Base-by-base conservation (phyloP, 1,284 basidiomycete genomes). In the Sanghuangporus baumii region DNA sequence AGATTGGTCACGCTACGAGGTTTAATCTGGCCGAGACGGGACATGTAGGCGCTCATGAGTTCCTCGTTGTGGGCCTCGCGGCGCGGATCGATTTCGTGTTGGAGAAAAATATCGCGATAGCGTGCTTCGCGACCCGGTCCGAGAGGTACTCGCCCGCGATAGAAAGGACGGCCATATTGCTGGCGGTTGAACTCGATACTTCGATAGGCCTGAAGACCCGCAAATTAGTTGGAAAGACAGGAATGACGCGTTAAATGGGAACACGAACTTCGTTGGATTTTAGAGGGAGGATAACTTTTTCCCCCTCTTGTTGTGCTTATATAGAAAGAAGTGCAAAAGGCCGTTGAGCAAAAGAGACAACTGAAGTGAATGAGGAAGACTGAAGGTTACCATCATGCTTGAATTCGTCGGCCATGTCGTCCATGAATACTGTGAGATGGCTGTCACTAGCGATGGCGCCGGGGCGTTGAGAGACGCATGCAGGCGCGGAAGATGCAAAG, bases 1-100 rank as follows among this genome's bases (percentile, higher is more conserved):
- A 98, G 79, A 0, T 82, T 80, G 0, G 94, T 97, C 59, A 83
- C 72, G 8, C 82, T 81, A 50, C 96, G 82, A 14, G 78, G 74
- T 67, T 82, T 80, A 68, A 98, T 93, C 79, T 90, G 93, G 60
- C 94, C 96, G 86, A 98, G 91, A 36, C 86, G 84, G 6, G 91
- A 83, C 61, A 94, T 76, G 73, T 85, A 98, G 11, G 77, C 68
- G n/a, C 79, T 76, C 47, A 94, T 77, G 31, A 98, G 79, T 11
- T 74, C 70, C 0, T 86, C 81, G 74, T 97, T 96, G 67, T 79
- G 76, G 26, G 81, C 78, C 71, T 88, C 83, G 67, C 81, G 75
- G n/a, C 90, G 76, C 1, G 90, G 89, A 74, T 92, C 84, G 66
- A 91, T 78, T 64, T 78, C 74, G 26, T 88, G 77, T 68, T 87